Evolutionary conservation across 495 filamentous ascomycete species (phyloP), one percentile per base, ranked within the genome.

Genomic region (Penicillium nucicola): DNA sequence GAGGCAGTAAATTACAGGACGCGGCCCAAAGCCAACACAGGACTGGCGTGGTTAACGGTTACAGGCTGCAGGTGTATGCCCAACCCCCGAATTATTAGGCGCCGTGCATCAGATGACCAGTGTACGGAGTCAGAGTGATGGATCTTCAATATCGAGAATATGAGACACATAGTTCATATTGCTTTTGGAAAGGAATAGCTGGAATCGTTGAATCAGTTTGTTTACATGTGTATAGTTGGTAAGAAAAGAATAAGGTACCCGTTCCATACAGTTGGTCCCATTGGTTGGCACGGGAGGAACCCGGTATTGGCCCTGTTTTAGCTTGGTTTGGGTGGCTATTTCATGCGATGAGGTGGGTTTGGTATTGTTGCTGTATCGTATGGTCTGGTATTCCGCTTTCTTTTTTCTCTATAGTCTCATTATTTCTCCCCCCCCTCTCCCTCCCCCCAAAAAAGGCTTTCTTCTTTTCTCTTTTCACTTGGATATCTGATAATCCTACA

Each of bases 21-120:
- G 46, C 58, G 52, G 58, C 51, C 58, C 58, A 58, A 61, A 51
- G 34, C 33, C 43, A 34, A 40, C 28, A 18, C 34, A 42, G 30
- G 30, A 40, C 50, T 56, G 23, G 43, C 54, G 54, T 57, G 54
- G 53, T 50, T 50, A 48, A 53, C 50, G 28, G 23, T 50, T 32
- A 60, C 53, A 60, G 57, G 53, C 53, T 51, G 36, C 53, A 53
- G 23, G 15, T 60, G 53, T 57, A 60, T 61, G 58, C 58, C 58
- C 58, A 61, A 61, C 55, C 57, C 44, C 45, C 45, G 34, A 49
- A 45, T 38, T 45, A 36, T 59, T 38, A 59, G 56, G 52, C 52
- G 52, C 47, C 44, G 39, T 59, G 56, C 56, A 51, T 44, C 46
- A 41, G 46, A 48, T 48, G 46, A 48, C 19, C 31, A 38, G 14